Evolutionary conservation across 1,139 yeast species (phyloP).

Genomic region (Saccharomyces pastorianus): DNA sequence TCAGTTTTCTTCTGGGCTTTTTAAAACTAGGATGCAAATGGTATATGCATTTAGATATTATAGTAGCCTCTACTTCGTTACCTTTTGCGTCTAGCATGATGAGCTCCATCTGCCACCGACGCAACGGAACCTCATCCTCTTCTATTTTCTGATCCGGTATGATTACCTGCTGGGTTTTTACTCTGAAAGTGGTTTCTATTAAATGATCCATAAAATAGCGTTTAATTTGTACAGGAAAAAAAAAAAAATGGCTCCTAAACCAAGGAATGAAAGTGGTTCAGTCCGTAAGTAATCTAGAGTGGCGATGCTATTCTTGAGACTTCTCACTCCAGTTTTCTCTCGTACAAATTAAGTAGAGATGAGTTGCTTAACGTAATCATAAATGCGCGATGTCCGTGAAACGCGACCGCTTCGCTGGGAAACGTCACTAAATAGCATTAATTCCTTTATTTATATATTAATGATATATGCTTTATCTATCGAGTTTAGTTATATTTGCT

Average conservation of each 20-base stretch:
- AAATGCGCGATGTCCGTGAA: neutral
- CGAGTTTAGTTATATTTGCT: neutral
- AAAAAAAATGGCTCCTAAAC: neutral
- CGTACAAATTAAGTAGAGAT: neutral
- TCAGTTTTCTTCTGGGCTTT: conserved; percentile 71
- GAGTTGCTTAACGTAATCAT: neutral
- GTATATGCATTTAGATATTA: conserved; percentile 82
- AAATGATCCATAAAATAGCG: conserved; percentile 13
- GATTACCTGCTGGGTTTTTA: conserved; percentile 78
- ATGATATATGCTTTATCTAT: neutral
- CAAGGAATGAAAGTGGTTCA: neutral
- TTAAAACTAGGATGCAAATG: conserved; percentile 87
- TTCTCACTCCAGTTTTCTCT: neutral
- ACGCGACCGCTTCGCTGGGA: neutral
- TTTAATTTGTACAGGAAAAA: neutral
- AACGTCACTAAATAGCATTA: neutral
- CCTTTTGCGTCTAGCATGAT: conserved; percentile 68
- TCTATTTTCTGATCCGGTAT: conserved; percentile 46
- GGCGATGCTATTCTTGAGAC: neutral
- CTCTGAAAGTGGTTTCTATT: conserved; percentile 75
- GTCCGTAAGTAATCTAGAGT: neutral
- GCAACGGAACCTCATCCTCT: conserved; percentile 84
- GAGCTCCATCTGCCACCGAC: conserved; percentile 79
- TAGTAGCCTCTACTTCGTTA: conserved; percentile 70
- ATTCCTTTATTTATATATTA: neutral